These are phyloP conservation scores for Cryptococcus maquisensis DNA, from an alignment of 1,284 basidiomycete species.

Conservation along the genomic window DNA sequence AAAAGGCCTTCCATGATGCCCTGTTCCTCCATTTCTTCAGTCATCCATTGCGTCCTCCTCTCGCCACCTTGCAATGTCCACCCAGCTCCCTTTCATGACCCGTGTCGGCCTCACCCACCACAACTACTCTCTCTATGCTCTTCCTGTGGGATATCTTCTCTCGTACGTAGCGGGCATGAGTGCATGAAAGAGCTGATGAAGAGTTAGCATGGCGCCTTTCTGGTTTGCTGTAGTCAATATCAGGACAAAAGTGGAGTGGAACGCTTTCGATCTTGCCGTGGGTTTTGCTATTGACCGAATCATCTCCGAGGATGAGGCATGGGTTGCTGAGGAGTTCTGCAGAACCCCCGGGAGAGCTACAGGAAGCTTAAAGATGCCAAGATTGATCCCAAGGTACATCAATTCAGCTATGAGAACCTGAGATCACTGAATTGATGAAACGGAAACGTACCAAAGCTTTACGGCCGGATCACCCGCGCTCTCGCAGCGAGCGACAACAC, in stretches of 20 bases:
- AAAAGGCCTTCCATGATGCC: too few relatives aligned
- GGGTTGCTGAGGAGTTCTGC: neutral
- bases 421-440: too few relatives aligned
- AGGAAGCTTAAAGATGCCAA: slow-evolving; percentile 9
- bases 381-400: slow-evolving; percentile 5
- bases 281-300: neutral
- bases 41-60: too few relatives aligned
- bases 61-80: too few relatives aligned
- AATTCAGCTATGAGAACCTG: too few relatives aligned
- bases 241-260: slow-evolving; percentile 2
- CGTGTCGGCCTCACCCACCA: neutral
- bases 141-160: slow-evolving; percentile 23
- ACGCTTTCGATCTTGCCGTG: slow-evolving; percentile 15
- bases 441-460: slow-evolving; percentile 8
- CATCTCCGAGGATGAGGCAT: neutral
- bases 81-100: too few relatives aligned
- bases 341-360: slow-evolving; percentile 20
- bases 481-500: slow-evolving; percentile 29
- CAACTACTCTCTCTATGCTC: slow-evolving; percentile 26
- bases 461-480: slow-evolving; percentile 18
- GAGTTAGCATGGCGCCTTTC: slow-evolving; percentile 17
- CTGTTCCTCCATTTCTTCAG: too few relatives aligned
- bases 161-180: slow-evolving; percentile 10
- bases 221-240: slow-evolving; percentile 17
- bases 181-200: neutral